A percentile compares a stretch with the other conserved stretches of the same genome.
Evolutionary conservation across 495 filamentous ascomycete species (phyloP).

Genomic region (Jackrogersella multiformis): DNA sequence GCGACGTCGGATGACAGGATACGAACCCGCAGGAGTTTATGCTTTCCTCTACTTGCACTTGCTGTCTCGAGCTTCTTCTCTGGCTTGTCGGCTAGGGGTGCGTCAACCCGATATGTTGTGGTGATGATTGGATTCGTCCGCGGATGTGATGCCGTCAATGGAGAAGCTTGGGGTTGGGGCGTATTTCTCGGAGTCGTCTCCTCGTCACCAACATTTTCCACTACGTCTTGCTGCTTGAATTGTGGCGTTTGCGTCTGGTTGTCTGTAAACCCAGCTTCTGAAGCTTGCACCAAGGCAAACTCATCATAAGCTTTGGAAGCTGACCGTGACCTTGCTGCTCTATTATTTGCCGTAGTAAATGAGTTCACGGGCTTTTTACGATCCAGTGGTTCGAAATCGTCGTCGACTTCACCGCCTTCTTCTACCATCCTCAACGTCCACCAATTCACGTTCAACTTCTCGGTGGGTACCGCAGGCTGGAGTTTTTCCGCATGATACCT

Average conservation of each 20-base stretch:
- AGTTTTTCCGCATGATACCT: conserved; percentile 83
- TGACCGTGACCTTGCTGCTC: conserved; percentile 71
- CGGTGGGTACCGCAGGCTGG: conserved; percentile 72
- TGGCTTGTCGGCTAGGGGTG: conserved; percentile 71
- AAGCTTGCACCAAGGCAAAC: conserved; percentile 88
- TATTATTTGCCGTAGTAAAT: conserved; percentile 91
- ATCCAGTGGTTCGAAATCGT: conserved; percentile 89
- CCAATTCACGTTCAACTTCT: conserved; percentile 84
- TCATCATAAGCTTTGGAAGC: conserved; percentile 90
- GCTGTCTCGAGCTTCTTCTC: conserved; percentile 69
- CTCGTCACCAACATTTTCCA: conserved; percentile 49
- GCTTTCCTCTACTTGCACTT: conserved; percentile 66
- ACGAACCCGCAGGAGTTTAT: conserved; percentile 78
- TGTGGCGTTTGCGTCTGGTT: conserved; percentile 80
- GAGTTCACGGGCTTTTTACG: conserved; percentile 81
- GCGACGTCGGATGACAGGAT: conserved; percentile 80
- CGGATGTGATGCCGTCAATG: conserved; percentile 43
- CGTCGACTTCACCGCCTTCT: conserved; percentile 85
- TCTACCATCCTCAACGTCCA: conserved; percentile 97
- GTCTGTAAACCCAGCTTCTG: conserved; percentile 76
- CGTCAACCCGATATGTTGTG: conserved; percentile 65
- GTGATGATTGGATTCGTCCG: conserved; percentile 69
- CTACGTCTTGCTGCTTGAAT: conserved; percentile 62
- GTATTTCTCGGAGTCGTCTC: conserved; percentile 54
- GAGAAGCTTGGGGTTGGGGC: conserved; percentile 53